These are phyloP conservation scores for Cucumis sativus DNA, from an alignment of 306 rosid genomes.

Conservation along the genomic window DNA sequence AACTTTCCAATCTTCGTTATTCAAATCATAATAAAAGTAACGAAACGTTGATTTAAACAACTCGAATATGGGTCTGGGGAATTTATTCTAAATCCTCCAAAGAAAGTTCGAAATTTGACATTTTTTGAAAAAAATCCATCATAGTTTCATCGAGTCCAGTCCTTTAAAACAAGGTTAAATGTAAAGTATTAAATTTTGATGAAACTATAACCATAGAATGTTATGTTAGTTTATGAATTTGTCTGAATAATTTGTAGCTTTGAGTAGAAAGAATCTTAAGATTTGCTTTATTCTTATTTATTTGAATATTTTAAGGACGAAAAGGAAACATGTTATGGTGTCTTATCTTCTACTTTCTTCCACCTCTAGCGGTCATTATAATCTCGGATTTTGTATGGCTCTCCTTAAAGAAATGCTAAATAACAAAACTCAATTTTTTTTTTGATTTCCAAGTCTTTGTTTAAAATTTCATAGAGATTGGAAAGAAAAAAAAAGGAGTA, in stretches of 20 bases:
- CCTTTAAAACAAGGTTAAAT: background rate
- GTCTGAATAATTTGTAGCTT: background rate
- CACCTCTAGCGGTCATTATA: background rate
- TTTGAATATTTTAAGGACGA: background rate
- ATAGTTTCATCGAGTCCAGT: background rate
- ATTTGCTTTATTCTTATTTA: constrained; percentile 1
- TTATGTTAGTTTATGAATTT: background rate
- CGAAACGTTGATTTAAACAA: background rate
- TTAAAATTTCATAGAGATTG: background rate
- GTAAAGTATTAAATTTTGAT: background rate
- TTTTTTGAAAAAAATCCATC: background rate
- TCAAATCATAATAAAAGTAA: background rate
- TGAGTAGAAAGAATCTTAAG: background rate
- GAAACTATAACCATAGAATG: background rate
- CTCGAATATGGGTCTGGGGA: background rate
- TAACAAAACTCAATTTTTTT: background rate
- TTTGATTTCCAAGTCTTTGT: background rate
- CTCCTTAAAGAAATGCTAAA: constrained; percentile 2
- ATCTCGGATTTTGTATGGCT: background rate
- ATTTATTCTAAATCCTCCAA: background rate
- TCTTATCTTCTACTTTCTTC: constrained; percentile 4
- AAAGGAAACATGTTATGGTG: constrained; percentile 4
- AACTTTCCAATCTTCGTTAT: background rate
- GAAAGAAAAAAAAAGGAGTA: background rate
- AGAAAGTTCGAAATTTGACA: background rate